A percentile compares a stretch with the other conserved stretches of the same genome.
Conservation (phyloP, 495 filamentous ascomycete genomes). For the Usnea hakonensis region DNA sequence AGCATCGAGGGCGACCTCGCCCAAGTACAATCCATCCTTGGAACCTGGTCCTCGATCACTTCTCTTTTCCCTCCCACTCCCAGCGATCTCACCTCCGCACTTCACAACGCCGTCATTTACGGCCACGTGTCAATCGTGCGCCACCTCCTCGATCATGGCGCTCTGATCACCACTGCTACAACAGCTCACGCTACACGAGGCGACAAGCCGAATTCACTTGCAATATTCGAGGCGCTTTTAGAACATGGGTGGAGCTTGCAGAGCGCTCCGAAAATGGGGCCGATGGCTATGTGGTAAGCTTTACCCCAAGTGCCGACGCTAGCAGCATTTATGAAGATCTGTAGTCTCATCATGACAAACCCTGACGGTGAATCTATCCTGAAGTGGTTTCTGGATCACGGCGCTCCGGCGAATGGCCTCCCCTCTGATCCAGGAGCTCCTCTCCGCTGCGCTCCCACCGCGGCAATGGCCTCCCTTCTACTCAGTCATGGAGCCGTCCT, state of each 20-base stretch:
- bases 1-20: background rate
- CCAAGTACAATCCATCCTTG: background rate
- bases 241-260: background rate
- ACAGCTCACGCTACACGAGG: background rate
- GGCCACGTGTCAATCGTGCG: background rate
- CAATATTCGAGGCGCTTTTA: background rate
- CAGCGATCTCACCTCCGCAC: background rate
- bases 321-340: too few species aligned
- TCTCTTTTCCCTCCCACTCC: background rate
- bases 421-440: background rate
- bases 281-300: slow-evolving; percentile 1
- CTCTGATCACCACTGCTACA: background rate
- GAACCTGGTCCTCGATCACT: background rate
- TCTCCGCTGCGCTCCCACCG: background rate
- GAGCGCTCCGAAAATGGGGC: background rate
- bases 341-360: background rate
- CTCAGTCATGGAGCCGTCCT: background rate
- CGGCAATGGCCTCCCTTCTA: background rate
- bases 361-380: background rate
- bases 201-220: background rate
- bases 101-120: background rate
- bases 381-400: background rate
- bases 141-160: slow-evolving; percentile 2
- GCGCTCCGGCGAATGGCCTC: background rate
- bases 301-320: too few species aligned